Conservation (phyloP, 345 rosid genomes). For the Kandelia obovata region DNA sequence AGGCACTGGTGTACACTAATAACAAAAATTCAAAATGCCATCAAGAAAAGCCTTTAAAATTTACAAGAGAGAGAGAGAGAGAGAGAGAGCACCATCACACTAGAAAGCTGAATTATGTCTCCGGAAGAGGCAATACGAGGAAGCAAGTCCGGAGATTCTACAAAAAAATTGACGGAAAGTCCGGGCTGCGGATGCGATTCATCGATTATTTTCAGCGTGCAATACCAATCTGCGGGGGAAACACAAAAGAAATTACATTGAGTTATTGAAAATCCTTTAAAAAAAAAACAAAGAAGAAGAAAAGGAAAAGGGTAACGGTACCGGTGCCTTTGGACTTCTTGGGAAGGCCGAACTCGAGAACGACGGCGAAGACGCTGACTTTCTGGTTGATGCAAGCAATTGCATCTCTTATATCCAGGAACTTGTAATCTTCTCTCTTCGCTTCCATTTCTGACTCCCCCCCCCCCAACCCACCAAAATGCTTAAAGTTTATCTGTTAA, state of each 20-base stretch:
- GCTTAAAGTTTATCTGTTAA: no score
- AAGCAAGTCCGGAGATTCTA: constrained; percentile 34
- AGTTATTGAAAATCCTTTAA: neutral
- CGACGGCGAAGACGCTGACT: constrained; percentile 52
- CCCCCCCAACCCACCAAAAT: neutral
- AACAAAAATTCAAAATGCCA: no score
- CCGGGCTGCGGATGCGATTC: constrained; percentile 45
- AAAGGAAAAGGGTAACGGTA: constrained; percentile 10
- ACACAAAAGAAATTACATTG: neutral
- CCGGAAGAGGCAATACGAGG: constrained; percentile 47
- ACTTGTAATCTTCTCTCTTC: constrained; percentile 42
- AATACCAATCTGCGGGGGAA: constrained; percentile 47
- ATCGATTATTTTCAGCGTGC: constrained; percentile 50
- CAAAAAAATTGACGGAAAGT: constrained; percentile 41
- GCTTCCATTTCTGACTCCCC: constrained; percentile 31
- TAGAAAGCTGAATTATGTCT: constrained; percentile 55
- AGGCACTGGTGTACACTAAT: no score
- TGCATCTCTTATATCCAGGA: constrained; percentile 58
- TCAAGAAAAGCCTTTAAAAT: neutral
- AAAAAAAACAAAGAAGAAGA: neutral
- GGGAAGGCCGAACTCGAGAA: constrained; percentile 52
- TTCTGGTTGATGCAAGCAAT: constrained; percentile 47
- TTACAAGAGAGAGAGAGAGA: no score
- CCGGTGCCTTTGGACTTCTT: constrained; percentile 51
- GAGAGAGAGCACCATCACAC: constrained; percentile 46